Percentiles rank a stretch among this genome's conserved stretches.
Conservation (phyloP, 257 asterid genomes). For the Solanum virginianum region DNA sequence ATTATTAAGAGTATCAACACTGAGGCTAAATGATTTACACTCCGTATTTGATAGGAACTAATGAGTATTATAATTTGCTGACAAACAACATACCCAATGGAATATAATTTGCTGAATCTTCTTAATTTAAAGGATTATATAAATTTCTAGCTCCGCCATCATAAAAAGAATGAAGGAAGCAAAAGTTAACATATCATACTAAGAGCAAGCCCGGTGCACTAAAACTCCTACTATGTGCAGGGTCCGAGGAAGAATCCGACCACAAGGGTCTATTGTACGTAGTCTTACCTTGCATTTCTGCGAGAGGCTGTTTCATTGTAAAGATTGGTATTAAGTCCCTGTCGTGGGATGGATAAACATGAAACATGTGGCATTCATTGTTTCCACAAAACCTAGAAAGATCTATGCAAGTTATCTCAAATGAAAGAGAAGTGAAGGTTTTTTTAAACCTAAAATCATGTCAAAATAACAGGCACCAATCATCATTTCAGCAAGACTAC, state of each 20-base stretch:
- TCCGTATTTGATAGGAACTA: not conserved
- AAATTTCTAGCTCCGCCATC: not conserved
- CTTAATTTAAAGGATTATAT: not conserved
- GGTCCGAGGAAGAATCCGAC: too few species aligned
- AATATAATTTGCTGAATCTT: not conserved
- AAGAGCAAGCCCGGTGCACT: too few species aligned
- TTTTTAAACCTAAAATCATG: not conserved
- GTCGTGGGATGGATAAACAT: not conserved
- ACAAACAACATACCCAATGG: too few species aligned
- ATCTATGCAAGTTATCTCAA: not conserved
- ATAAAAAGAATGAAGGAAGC: not conserved
- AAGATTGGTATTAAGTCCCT: not conserved
- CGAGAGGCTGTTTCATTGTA: not conserved
- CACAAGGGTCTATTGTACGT: too few species aligned
- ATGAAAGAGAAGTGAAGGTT: not conserved
- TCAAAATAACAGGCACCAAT: not conserved
- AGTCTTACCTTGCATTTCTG: too few species aligned
- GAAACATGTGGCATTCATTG: not conserved
- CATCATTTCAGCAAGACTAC: not conserved
- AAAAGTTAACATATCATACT: not conserved
- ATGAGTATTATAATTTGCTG: too few species aligned
- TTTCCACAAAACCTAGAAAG: not conserved
- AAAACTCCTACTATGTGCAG: too few species aligned
- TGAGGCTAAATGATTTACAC: not conserved
- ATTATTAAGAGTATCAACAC: not conserved